Base-by-base conservation (phyloP, 75 land plant species). In the Larix kaempferi region DNA sequence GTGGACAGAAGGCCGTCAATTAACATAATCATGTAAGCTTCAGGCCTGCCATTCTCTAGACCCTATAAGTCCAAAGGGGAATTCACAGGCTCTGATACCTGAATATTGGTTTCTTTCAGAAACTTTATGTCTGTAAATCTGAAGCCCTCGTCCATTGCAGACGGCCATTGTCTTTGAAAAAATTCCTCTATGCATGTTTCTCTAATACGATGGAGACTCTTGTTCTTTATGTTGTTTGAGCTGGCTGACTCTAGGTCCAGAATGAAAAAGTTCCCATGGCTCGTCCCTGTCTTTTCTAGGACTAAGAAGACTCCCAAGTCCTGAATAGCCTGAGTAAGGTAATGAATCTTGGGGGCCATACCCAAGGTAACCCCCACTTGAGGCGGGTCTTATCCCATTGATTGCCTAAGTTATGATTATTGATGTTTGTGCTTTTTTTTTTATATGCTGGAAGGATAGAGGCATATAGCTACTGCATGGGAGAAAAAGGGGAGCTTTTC, bases 51-150 rank as follows among this genome's bases (percentile, higher is more conserved):
- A 13, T 54, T 29, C 29, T 74, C 65, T 6, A 75, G 1, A 29
- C 49, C 71, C 33, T 76, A 15, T 21, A 59, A 22, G 39, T 71
- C 79, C 12, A 23, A 22, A 27, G 71, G 57, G 12, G 59, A n/a
- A 61, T 65, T n/a, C 16, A 71, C 22, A 13, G 77, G 63, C 17
- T 85, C 25, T 10, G 85, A 60, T 17, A 96, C 96, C 26, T 57
- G 25, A 73, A 96, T 84, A 12, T 80, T 52, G 64, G 87, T 82
- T 1, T 67, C n/a, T 60, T 78, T 90, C 63, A 96, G 79, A 76
- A 90, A 87, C 27, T 87, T 92, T 76, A 84, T 67, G 79, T 96
- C 98, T 1, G 99, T 96, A 80, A 90, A 96, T 52, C 99, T 89
- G 78, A 92, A 96, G 26, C 91, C 82, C 65, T 96, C 99, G 63